Percentiles rank a stretch among this genome's conserved stretches.
phyloP scores from a whole-genome alignment of 1,139 yeast species.

The Saccharomyces hybrid region DNA sequence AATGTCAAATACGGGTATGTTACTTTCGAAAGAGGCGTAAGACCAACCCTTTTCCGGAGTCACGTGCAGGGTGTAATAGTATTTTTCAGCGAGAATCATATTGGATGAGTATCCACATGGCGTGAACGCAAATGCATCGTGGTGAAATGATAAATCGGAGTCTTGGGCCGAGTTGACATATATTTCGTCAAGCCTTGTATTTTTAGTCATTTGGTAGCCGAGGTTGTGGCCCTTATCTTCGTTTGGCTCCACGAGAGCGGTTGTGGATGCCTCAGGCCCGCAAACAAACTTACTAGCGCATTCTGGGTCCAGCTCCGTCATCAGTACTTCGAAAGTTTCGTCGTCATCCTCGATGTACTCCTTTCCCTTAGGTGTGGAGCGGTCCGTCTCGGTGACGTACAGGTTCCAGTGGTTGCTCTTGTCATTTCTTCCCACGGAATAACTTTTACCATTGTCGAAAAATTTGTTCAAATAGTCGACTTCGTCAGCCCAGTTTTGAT shows the following conservation, averaged over 20 bases:
- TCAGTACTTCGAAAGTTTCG: conserved; percentile 81
- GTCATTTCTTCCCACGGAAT: conserved; percentile 72
- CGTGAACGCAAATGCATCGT: conserved; percentile 87
- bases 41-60: conserved; percentile 95
- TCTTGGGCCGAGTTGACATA: conserved; percentile 32
- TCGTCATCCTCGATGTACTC: conserved; percentile 34
- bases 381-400: conserved; percentile 51
- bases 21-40: conserved; percentile 92
- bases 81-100: conserved; percentile 53
- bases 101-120: conserved; percentile 97
- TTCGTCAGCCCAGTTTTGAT: conserved; percentile 79
- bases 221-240: conserved; percentile 73
- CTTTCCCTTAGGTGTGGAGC: conserved; percentile 7
- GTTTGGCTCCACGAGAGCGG: conserved; percentile 36
- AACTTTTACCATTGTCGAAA: conserved; percentile 59
- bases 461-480: conserved; percentile 57
- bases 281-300: conserved; percentile 57
- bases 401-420: conserved; percentile 83
- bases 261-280: conserved; percentile 42
- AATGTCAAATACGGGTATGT: conserved; percentile 44
- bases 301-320: conserved; percentile 70
- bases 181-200: conserved; percentile 53
- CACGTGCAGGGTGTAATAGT: conserved; percentile 85
- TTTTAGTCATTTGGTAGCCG: conserved; percentile 60
- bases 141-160: conserved; percentile 37